Evolutionary conservation across 2,329 filamentous ascomycete genomes (phyloP), one percentile per base, ranked within the genome.

Genomic region (Fusarium duplospermum): DNA sequence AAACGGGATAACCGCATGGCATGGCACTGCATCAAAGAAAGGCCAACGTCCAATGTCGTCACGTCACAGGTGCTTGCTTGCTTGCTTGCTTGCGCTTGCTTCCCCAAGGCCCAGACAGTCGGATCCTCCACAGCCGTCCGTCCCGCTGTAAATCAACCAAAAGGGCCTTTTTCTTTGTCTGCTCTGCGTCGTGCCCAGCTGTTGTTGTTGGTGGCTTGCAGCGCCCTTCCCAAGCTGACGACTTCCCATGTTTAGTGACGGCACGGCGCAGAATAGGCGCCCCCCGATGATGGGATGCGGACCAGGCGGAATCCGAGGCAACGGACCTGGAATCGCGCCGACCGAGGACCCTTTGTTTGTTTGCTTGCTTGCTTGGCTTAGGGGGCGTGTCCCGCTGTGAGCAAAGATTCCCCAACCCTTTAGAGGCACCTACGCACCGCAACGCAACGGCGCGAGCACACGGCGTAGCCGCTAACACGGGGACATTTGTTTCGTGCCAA

Each of bases 141-240:
- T 57, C 42, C 52, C 40, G 47, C 70, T 61, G 42, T 47, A 47
- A 66, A 38, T 29, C 14, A 47, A 24, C 42, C 33, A 47, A 35
- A 56, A 50, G 47, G 35, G 38, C 62, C 16, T n/a, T 20, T 20
- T 18, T 33, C 33, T 50, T 45, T 74, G 58, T 69, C 65, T 33
- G 10, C 31, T 33, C 10, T 71, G 57, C 20, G 38, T 20, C 38
- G 18, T 40, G 38, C 13, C 20, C 11, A 33, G 31, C 18, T 20
- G 27, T 22, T 47, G 54, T 71, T 66, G 63, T 71, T 66, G 63
- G 68, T 71, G 69, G 67, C 68, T 66, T 62, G 36, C 47, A 54
- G 60, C 31, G 36, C 57, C 60, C 36, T 40, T 38, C 24, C 60
- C 62, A 35, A 57, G 66, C 58, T 29, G 29, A 47, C 47, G 47